phyloP scores from a whole-genome alignment of 2,329 filamentous ascomycete genomes.

The Sarocladium strictum region DNA sequence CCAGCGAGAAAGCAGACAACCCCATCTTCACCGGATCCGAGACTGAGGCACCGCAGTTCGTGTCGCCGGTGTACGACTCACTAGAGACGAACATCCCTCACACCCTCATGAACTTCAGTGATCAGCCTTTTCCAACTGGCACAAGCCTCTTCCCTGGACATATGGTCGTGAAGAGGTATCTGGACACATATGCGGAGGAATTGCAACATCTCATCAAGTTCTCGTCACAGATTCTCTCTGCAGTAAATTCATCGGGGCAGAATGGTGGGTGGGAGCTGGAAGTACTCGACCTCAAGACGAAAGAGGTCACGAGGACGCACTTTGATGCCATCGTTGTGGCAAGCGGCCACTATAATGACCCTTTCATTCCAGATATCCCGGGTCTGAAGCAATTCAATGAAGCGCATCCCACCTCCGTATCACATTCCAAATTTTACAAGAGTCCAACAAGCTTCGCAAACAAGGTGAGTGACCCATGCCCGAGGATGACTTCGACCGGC shows the following conservation, averaged over 20 bases:
- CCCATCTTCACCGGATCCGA: conserved; percentile 19
- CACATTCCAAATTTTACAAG: conserved; percentile 65
- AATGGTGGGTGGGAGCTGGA: conserved; percentile 43
- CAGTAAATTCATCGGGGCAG: conserved; percentile 20
- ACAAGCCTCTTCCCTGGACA: conserved; percentile 63
- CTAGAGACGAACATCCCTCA: conserved; percentile 74
- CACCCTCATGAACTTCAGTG: conserved; percentile 63
- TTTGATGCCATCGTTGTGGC: conserved; percentile 61
- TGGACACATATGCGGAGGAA: conserved; percentile 57
- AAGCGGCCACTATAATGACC: conserved; percentile 57
- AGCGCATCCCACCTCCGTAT: conserved; percentile 42
- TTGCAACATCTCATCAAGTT: conserved; percentile 53
- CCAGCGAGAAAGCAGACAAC: conserved; percentile 36
- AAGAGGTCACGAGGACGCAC: conserved; percentile 16
- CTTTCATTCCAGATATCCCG: conserved; percentile 49
- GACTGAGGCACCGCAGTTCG: conserved; percentile 41
- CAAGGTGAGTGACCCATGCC: conserved; percentile 19
- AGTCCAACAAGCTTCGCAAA: conserved; percentile 26
- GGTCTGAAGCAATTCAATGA: conserved; percentile 49
- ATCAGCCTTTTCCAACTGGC: conserved; percentile 50
- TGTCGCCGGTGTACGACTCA: conserved; percentile 65
- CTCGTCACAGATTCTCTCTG: conserved; percentile 52
- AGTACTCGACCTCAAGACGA: conserved; percentile 22
- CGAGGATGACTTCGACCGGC: too few relatives aligned
- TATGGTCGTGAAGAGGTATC: conserved; percentile 56